These are phyloP conservation scores for Fusarium poae DNA, from an alignment of 2,329 filamentous ascomycete species.

Conservation along the genomic window DNA sequence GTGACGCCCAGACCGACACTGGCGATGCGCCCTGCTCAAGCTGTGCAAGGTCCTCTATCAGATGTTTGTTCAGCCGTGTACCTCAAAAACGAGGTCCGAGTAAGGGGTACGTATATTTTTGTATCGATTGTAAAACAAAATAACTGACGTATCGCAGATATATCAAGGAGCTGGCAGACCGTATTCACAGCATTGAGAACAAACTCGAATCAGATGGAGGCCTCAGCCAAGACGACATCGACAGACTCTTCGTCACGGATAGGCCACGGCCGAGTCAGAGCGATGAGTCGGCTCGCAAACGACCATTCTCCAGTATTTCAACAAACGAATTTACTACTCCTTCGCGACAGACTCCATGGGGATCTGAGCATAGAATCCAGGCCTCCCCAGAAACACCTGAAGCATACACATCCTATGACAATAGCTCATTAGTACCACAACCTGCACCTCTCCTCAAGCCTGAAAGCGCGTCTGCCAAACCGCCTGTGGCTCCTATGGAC, in stretches of 20 bases:
- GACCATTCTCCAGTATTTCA: constrained; percentile 64
- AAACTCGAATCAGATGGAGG: constrained; percentile 71
- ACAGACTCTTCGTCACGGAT: constrained; percentile 56
- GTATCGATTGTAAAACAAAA: background rate
- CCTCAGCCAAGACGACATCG: constrained; percentile 61
- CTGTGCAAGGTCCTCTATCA: constrained; percentile 80
- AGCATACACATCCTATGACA: constrained; percentile 52
- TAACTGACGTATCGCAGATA: constrained; percentile 66
- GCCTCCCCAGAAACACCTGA: constrained; percentile 56
- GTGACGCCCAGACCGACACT: constrained; percentile 82
- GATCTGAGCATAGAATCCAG: constrained; percentile 62
- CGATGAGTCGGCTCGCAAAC: constrained; percentile 57
- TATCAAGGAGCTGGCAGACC: constrained; percentile 90
- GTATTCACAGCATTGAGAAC: constrained; percentile 84
- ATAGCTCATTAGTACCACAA: constrained; percentile 61
- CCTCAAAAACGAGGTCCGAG: constrained; percentile 90
- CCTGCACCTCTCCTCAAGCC: constrained; percentile 57
- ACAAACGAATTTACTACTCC: constrained; percentile 57
- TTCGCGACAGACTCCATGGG: constrained; percentile 61
- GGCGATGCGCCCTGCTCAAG: constrained; percentile 83
- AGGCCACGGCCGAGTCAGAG: constrained; percentile 51
- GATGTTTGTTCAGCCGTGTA: constrained; percentile 86
- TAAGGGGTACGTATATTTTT: constrained; percentile 73
- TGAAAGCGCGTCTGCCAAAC: constrained; percentile 55
- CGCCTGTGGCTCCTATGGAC: constrained; percentile 54